Percentiles rank a stretch among this genome's conserved stretches.
Evolutionary conservation across 2,329 filamentous ascomycete genomes (phyloP).

Genomic region (Colletotrichum navitas): DNA sequence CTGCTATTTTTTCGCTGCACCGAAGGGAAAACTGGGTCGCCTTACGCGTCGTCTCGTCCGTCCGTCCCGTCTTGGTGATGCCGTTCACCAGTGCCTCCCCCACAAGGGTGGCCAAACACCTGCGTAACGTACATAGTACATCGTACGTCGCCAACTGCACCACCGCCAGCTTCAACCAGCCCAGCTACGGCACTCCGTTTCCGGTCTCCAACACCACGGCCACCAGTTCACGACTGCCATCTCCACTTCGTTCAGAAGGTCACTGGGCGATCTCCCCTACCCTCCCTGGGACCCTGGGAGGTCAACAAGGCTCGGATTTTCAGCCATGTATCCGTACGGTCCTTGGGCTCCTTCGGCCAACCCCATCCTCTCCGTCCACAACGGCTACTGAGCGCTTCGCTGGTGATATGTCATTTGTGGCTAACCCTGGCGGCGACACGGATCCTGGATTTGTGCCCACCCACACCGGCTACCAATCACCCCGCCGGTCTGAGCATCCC

Average conservation of each 20-base stretch:
- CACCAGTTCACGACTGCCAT: background rate
- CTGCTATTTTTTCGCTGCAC: constrained; percentile 40
- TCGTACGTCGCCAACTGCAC: background rate
- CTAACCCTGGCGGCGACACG: constrained; percentile 7
- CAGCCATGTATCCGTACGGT: background rate
- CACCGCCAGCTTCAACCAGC: background rate
- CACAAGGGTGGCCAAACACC: constrained; percentile 8
- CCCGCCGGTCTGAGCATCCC: constrained; percentile 15
- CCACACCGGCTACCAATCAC: constrained; percentile 24
- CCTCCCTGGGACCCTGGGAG: background rate
- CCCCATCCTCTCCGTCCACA: constrained; percentile 2
- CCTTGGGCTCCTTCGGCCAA: constrained; percentile 2
- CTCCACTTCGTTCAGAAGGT: constrained; percentile 6
- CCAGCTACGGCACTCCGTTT: background rate
- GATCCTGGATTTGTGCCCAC: constrained; percentile 2
- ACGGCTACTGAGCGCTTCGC: constrained; percentile 15
- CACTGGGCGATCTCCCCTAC: background rate
- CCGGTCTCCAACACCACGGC: background rate
- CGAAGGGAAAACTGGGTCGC: constrained; percentile 28
- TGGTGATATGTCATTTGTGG: constrained; percentile 3
- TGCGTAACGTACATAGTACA: background rate
- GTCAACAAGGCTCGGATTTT: constrained; percentile 22
- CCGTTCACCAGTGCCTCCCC: constrained; percentile 8
- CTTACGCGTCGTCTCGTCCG: constrained; percentile 37
- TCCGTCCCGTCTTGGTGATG: constrained; percentile 5